Base-by-base conservation (phyloP, 495 filamentous ascomycete genomes). In the Neurospora tetraspora region DNA sequence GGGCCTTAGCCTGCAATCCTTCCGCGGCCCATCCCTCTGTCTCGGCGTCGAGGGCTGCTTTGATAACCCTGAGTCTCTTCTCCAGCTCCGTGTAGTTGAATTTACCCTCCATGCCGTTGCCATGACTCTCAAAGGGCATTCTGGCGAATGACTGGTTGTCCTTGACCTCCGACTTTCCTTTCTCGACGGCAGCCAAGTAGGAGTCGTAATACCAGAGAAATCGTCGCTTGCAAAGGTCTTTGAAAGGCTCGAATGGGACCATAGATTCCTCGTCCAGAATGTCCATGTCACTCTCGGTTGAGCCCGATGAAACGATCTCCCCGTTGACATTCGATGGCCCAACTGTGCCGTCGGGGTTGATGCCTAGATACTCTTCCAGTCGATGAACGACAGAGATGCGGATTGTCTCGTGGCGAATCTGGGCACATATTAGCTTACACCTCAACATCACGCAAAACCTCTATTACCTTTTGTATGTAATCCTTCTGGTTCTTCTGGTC, bases 151-250 rank as follows among this genome's bases (percentile, higher is more conserved):
- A 75, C 39, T 88, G 82, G 16, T 87, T 87, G 68, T 91, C 88
- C 68, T 85, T 87, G 69, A 86, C 85, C 76, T 87, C 88, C 72
- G 80, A 80, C 71, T 89, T 87, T 10, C 87, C 91, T 59, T 88
- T 84, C 14, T 89, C 85, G 69, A 97, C 91, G 8, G 90, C 86
- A 10, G 85, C 81, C 31, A 94, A 82, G 79, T 98, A 99, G 14
- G 90, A 91, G 61, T 96, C 92, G 77, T 93, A 94, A 79, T 99
- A 98, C 96, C 96, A 98, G 18, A 99, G 81, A 80, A 98, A 98
- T 0, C 94, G 90, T 65, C 92, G 89, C 81, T 98, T 99, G 86
- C 90, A 92, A 10, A 96, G 83, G 75, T 99, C 96, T 71, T 89
- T 89, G 84, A 98, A 98, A 0, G 93, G 92, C 72, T 94, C 90